Conservation (phyloP, 192 early-diverging fungal genomes). For the Rhizophagus sp. region DNA sequence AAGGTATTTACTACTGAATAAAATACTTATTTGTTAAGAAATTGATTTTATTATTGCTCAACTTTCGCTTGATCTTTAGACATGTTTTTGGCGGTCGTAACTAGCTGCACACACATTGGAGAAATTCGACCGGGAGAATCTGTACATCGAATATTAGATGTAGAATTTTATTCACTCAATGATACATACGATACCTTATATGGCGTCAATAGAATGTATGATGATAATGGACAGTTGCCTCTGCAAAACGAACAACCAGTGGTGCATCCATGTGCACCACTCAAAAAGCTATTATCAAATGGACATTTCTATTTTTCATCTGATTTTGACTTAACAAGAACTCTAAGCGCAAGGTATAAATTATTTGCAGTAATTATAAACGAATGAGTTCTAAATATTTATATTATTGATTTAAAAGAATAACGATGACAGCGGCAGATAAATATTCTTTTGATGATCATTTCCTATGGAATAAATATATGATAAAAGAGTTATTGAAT, state of each 20-base stretch:
- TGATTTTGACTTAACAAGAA: conserved; percentile 85
- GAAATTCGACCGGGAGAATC: conserved; percentile 59
- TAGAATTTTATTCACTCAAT: conserved; percentile 78
- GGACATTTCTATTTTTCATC: conserved; percentile 95
- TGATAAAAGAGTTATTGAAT: conserved; percentile 77
- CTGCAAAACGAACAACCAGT: conserved; percentile 45
- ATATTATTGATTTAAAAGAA: conserved; percentile 37
- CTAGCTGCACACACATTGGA: conserved; percentile 64
- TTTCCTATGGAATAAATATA: conserved; percentile 92
- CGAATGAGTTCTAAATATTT: not conserved
- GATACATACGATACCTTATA: conserved; percentile 65
- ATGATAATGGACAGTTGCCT: conserved; percentile 37
- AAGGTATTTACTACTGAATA: conserved; percentile 44
- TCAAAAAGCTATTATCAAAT: conserved; percentile 78
- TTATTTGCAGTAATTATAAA: conserved; percentile 18
- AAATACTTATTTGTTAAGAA: not conserved
- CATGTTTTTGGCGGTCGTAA: conserved; percentile 68
- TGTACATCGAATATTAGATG: conserved; percentile 70
- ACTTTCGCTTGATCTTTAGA: conserved; percentile 49
- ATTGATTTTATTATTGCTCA: conserved; percentile 7
- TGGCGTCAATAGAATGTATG: conserved; percentile 39
- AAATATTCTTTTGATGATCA: conserved; percentile 63
- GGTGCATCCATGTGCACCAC: conserved; percentile 71
- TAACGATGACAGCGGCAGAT: conserved; percentile 51
- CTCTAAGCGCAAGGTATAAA: conserved; percentile 64